Conservation (phyloP, 768 basidiomycete species). For the Tricholoma saponaceum region DNA sequence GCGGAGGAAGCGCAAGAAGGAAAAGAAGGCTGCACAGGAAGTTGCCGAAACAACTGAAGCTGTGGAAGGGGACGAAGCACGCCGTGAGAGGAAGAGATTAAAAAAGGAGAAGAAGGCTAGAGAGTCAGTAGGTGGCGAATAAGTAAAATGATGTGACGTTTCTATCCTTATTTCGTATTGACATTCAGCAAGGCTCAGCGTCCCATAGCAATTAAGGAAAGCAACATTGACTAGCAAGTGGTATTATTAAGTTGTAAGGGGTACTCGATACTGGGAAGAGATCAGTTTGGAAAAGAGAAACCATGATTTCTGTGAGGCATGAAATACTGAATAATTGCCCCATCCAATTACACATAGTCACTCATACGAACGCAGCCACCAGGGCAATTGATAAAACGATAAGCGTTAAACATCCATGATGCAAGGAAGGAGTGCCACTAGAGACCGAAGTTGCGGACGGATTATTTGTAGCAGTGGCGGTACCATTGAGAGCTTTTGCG, state of each 20-base stretch:
- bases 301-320: neutral
- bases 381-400: constrained; percentile 25
- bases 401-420: constrained; percentile 28
- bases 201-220: too few relatives aligned
- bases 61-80: constrained; percentile 58
- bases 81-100: constrained; percentile 56
- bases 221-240: too few relatives aligned
- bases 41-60: constrained; percentile 39
- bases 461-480: constrained; percentile 30
- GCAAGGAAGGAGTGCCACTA: constrained; percentile 29
- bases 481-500: constrained; percentile 52
- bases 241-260: too few relatives aligned
- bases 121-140: constrained; percentile 38
- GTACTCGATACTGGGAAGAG: too few relatives aligned
- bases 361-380: constrained; percentile 32
- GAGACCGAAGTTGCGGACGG: constrained; percentile 5
- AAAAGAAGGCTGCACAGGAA: constrained; percentile 55
- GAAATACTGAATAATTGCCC: neutral
- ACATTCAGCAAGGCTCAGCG: too few relatives aligned
- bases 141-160: neutral
- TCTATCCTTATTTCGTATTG: too few relatives aligned
- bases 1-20: constrained; percentile 58
- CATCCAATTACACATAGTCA: neutral
- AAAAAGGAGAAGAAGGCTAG: constrained; percentile 67
- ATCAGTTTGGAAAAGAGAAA: too few relatives aligned